Evolutionary conservation across 495 filamentous ascomycete species (phyloP).

Genomic region (Penicillium pulvis): DNA sequence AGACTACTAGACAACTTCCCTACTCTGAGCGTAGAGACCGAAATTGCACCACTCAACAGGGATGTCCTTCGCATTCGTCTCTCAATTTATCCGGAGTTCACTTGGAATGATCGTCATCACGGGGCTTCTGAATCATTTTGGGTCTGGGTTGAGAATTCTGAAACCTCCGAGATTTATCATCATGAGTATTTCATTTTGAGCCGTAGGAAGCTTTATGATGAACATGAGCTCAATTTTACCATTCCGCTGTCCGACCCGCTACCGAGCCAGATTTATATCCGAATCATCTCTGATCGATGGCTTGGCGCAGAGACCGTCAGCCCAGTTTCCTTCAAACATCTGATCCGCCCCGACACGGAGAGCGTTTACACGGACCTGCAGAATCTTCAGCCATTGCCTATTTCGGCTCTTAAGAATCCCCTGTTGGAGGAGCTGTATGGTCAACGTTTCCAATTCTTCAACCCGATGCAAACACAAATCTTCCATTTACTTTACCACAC

Average conservation of each 20-base stretch:
- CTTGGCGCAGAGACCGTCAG: conserved; percentile 95
- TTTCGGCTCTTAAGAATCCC: conserved; percentile 85
- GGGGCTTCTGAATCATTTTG: conserved; percentile 95
- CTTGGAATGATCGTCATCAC: conserved; percentile 94
- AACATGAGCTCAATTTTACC: conserved; percentile 96
- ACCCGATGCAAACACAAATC: conserved; percentile 98
- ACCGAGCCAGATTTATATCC: conserved; percentile 92
- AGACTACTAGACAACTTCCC: conserved; percentile 90
- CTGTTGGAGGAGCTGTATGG: conserved; percentile 85
- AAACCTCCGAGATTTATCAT: conserved; percentile 96
- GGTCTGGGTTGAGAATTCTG: conserved; percentile 98
- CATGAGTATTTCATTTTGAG: conserved; percentile 95
- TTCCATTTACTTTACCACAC: conserved; percentile 97
- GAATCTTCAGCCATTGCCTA: conserved; percentile 86
- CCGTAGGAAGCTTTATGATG: conserved; percentile 84
- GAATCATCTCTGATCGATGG: conserved; percentile 94
- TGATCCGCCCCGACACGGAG: conserved; percentile 96
- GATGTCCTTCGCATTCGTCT: conserved; percentile 90
- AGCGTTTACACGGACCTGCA: conserved; percentile 94
- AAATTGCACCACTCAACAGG: conserved; percentile 93
- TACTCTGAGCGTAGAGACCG: conserved; percentile 82
- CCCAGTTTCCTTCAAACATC: conserved; percentile 94
- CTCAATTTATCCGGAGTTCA: conserved; percentile 83
- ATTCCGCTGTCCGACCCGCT: conserved; percentile 92
- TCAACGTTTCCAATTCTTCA: conserved; percentile 91